phyloP scores from a whole-genome alignment of 1,139 yeast genomes.

The Hansenula sp. region DNA sequence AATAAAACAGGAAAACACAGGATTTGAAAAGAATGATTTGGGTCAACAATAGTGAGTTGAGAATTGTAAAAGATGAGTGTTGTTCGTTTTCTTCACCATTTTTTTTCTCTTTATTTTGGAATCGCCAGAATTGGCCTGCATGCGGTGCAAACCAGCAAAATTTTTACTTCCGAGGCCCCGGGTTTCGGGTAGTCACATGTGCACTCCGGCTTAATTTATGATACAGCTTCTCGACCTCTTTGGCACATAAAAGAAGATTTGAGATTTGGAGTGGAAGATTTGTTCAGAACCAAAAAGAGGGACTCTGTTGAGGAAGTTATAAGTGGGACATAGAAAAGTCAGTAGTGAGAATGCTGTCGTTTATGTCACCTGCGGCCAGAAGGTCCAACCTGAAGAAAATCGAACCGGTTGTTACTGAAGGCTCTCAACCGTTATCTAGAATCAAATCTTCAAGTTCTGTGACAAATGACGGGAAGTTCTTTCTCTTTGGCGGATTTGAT shows the following conservation, averaged over 20 bases:
- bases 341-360: not conserved
- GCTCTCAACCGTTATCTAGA: constrained; percentile 32
- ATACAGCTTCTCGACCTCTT: too few relatives aligned
- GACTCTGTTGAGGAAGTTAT: too few relatives aligned
- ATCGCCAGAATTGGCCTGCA: not conserved
- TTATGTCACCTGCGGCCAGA: not conserved
- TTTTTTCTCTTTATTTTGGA: constrained; percentile 1
- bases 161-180: not conserved
- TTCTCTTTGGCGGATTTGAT: constrained; percentile 56
- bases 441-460: constrained; percentile 43
- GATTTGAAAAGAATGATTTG: constrained; percentile 4
- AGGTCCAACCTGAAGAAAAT: constrained; percentile 2
- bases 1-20: constrained; percentile 1
- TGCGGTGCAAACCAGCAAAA: constrained; percentile 5
- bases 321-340: not conserved
- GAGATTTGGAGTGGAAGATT: too few relatives aligned
- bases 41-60: not conserved
- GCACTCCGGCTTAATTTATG: too few relatives aligned
- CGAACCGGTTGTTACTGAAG: constrained; percentile 8
- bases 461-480: constrained; percentile 36
- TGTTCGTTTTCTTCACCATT: not conserved
- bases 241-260: too few relatives aligned
- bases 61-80: not conserved
- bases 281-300: too few relatives aligned
- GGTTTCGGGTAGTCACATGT: not conserved